These are phyloP conservation scores for Trypanosoma brucei DNA, from an alignment of 208 protist genomes.

Conservation along the genomic window DNA sequence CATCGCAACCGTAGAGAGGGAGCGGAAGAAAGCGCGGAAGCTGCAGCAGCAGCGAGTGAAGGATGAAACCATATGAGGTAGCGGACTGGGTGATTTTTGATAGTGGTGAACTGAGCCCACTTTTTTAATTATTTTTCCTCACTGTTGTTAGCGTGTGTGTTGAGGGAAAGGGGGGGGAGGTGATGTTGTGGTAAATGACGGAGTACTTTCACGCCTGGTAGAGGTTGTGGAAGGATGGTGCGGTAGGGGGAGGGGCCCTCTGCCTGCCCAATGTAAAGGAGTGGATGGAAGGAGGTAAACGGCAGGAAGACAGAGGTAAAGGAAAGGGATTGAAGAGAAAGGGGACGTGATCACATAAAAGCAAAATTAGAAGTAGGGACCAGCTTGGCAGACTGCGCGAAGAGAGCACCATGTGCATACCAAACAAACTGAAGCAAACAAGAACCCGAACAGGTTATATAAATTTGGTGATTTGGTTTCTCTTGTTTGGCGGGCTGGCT, in stretches of 20 bases:
- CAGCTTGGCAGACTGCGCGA: too few relatives aligned
- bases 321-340: background rate
- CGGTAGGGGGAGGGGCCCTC: too few relatives aligned
- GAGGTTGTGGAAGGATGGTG: too few relatives aligned
- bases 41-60: slow-evolving; percentile 44
- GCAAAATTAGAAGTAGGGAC: too few relatives aligned
- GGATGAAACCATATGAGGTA: slow-evolving; percentile 25
- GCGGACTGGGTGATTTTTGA: slow-evolving; percentile 1
- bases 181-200: too few relatives aligned
- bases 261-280: slow-evolving; percentile 2
- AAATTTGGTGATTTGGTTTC: too few relatives aligned
- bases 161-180: too few relatives aligned
- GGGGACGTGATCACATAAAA: background rate
- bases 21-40: slow-evolving; percentile 79
- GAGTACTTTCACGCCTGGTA: too few relatives aligned
- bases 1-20: slow-evolving; percentile 78
- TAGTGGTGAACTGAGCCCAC: background rate
- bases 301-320: background rate
- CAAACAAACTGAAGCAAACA: too few relatives aligned
- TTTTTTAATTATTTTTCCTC: slow-evolving; percentile 18
- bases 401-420: too few relatives aligned
- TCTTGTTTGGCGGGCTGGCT: too few relatives aligned
- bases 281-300: slow-evolving; percentile 4
- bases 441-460: too few relatives aligned
- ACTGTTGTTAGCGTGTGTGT: slow-evolving; percentile 5